Percentiles rank a stretch among this genome's conserved stretches.
These are phyloP conservation scores for Arabidopsis lyrata DNA, from an alignment of 441 rosid genomes.

Conservation along the genomic window DNA sequence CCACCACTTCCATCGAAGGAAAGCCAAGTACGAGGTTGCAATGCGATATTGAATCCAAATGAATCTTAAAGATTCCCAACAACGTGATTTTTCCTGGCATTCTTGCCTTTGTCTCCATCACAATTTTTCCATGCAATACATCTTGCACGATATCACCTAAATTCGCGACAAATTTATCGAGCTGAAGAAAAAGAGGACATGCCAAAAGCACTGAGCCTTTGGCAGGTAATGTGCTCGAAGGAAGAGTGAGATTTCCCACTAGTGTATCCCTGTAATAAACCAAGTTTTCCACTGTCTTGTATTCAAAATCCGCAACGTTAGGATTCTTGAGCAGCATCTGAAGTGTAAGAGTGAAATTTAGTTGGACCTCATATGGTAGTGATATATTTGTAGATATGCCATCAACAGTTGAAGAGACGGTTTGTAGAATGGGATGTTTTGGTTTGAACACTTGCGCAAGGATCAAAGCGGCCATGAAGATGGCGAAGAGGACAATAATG, in stretches of 20 bases:
- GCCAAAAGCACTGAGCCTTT: conserved; percentile 48
- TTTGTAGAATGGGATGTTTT: conserved; percentile 50
- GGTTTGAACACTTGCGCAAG: conserved; percentile 60
- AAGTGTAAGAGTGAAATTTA: conserved; percentile 63
- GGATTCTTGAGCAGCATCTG: conserved; percentile 54
- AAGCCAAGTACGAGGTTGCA: conserved; percentile 54
- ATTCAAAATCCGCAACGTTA: conserved; percentile 63
- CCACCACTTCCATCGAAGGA: conserved; percentile 48
- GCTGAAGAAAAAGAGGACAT: conserved; percentile 53
- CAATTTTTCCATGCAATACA: conserved; percentile 50
- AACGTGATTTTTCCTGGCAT: conserved; percentile 67
- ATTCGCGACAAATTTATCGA: conserved; percentile 49
- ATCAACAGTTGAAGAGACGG: conserved; percentile 55
- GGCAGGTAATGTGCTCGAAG: conserved; percentile 58
- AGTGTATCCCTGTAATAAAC: conserved; percentile 48
- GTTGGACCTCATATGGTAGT: conserved; percentile 48
- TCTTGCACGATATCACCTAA: conserved; percentile 49
- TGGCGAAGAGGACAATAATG: conserved; percentile 10
- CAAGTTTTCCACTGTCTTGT: conserved; percentile 53
- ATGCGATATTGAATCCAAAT: conserved; percentile 51
- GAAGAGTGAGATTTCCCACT: conserved; percentile 62
- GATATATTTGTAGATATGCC: conserved; percentile 59
- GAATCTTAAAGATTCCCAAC: conserved; percentile 57
- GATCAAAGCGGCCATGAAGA: conserved; percentile 46
- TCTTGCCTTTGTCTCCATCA: conserved; percentile 49